These are phyloP conservation scores for Eremothecium coryli DNA, from an alignment of 1,139 yeast genomes.

Conservation along the genomic window DNA sequence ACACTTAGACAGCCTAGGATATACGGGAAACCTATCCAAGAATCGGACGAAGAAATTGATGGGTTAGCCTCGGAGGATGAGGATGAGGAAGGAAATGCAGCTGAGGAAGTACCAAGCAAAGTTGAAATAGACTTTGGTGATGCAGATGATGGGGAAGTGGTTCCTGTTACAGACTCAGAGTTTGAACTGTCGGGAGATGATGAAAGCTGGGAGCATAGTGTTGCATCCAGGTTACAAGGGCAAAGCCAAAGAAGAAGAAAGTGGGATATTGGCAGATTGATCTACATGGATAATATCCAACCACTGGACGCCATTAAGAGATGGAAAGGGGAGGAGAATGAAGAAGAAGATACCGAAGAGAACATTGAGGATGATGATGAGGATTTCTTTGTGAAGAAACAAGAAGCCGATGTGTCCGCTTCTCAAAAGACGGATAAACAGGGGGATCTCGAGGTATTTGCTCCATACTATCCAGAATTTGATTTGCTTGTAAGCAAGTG, in stretches of 20 bases:
- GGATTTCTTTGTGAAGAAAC: conserved; percentile 56
- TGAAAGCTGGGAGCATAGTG: conserved; percentile 38
- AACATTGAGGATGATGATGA: conserved; percentile 44
- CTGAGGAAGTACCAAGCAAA: conserved; percentile 29
- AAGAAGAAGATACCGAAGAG: conserved; percentile 35
- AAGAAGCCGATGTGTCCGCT: conserved; percentile 19
- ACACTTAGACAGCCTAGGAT: conserved; percentile 51
- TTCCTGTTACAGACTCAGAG: conserved; percentile 36
- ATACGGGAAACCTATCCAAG: conserved; percentile 48
- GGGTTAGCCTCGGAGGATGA: conserved; percentile 36
- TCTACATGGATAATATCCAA: conserved; percentile 67
- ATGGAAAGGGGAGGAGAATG: conserved; percentile 55
- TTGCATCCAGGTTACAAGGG: conserved; percentile 43
- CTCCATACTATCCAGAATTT: conserved; percentile 36
- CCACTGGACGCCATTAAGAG: conserved; percentile 67
- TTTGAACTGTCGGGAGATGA: conserved; percentile 38
- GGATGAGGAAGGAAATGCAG: conserved; percentile 32
- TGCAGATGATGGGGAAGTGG: conserved; percentile 34
- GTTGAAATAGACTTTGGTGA: conserved; percentile 45
- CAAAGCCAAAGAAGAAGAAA: conserved; percentile 33
- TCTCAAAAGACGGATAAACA: conserved; percentile 10
- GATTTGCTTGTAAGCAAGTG: conserved; percentile 50
- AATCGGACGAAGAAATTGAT: conserved; percentile 42
- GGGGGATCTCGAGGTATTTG: conserved; percentile 31
- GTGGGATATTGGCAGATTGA: conserved; percentile 75